Percentiles rank a stretch among this genome's conserved stretches.
Evolutionary conservation across 2,329 filamentous ascomycete species (phyloP).

Genomic region (Penicillium sp.): DNA sequence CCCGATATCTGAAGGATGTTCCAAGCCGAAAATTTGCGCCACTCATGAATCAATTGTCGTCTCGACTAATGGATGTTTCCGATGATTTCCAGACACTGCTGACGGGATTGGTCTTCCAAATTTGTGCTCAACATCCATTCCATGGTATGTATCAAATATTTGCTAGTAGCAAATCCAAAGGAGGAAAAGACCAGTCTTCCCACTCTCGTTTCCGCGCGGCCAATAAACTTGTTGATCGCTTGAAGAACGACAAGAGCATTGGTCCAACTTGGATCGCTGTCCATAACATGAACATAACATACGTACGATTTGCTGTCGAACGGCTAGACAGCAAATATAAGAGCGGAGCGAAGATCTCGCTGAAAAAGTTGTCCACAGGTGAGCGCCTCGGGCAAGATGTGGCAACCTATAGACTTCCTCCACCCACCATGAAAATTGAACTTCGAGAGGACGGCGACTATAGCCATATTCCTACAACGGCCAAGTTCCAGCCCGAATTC

Average conservation of each 20-base stretch:
- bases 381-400: conserved; percentile 66
- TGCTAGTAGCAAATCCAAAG: conserved; percentile 72
- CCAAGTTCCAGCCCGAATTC: conserved; percentile 73
- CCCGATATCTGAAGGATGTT: conserved; percentile 70
- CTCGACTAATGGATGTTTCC: conserved; percentile 75
- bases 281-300: conserved; percentile 72
- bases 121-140: conserved; percentile 91
- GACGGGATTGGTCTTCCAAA: conserved; percentile 73
- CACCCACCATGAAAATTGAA: conserved; percentile 84
- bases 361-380: conserved; percentile 68
- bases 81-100: conserved; percentile 77
- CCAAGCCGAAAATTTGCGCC: conserved; percentile 90
- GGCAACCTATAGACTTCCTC: conserved; percentile 72
- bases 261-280: conserved; percentile 70
- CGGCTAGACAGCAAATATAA: conserved; percentile 65
- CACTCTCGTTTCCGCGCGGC: conserved; percentile 76
- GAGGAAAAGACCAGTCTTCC: conserved; percentile 72
- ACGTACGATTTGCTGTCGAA: conserved; percentile 55
- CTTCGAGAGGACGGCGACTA: conserved; percentile 77
- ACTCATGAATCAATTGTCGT: conserved; percentile 94
- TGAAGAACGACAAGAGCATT: conserved; percentile 59
- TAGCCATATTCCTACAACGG: conserved; percentile 72
- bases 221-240: conserved; percentile 64
- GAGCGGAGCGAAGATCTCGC: conserved; percentile 64
- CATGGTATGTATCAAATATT: conserved; percentile 98